Evolutionary conservation across 148 eudicot genomes (phyloP).

Genomic region (Nyssa sinensis): DNA sequence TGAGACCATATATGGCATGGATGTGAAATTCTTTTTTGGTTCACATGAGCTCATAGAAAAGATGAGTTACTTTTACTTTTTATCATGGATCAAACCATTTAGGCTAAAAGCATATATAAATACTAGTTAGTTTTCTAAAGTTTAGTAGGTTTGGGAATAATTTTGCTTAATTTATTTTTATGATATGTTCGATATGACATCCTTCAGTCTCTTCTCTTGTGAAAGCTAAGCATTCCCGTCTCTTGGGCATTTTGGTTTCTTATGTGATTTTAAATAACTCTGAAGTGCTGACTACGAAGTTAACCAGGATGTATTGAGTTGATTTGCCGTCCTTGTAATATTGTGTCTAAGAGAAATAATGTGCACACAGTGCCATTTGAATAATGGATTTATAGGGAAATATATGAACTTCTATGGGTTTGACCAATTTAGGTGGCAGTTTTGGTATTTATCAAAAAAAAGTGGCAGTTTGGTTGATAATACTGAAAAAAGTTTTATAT

Average conservation of each 20-base stretch:
- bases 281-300: not conserved
- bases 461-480: too few relatives aligned
- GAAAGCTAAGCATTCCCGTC: not conserved
- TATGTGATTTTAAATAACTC: not conserved
- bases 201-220: not conserved
- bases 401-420: not conserved
- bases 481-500: not conserved
- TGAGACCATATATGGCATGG: not conserved
- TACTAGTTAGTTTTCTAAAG: not conserved
- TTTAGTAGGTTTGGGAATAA: too few relatives aligned
- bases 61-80: conserved; percentile 1
- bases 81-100: not conserved
- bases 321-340: not conserved
- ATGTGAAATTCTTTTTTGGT: not conserved
- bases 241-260: not conserved
- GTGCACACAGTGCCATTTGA: not conserved
- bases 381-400: not conserved
- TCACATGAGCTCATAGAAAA: not conserved
- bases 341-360: too few relatives aligned
- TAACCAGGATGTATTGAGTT: conserved; percentile 1
- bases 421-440: not conserved
- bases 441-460: too few relatives aligned
- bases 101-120: not conserved
- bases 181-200: too few relatives aligned
- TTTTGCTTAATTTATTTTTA: not conserved